A percentile compares a stretch with the other conserved stretches of the same genome.
Conservation (phyloP, 768 basidiomycete species). For the Coprinopsis sp. region DNA sequence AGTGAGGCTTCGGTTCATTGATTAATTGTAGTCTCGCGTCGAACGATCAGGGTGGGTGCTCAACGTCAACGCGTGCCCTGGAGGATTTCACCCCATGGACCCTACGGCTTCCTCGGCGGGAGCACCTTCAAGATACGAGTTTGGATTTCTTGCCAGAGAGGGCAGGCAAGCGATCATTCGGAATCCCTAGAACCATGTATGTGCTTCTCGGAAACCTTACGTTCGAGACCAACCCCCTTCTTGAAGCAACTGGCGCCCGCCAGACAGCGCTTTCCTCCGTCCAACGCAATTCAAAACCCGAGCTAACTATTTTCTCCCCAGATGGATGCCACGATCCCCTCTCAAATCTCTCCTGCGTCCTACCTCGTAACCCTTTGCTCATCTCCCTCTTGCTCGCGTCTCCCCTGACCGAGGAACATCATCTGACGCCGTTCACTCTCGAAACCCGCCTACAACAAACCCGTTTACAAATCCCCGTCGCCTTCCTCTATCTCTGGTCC, state of each 20-base stretch:
- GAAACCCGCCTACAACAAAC: conserved; percentile 51
- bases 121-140: background rate
- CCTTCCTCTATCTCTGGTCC: conserved; percentile 77
- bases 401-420: conserved; percentile 36
- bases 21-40: background rate
- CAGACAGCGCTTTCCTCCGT: no score
- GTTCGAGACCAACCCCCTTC: no score
- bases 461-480: conserved; percentile 72
- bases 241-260: no score
- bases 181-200: no score
- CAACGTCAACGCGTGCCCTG: background rate
- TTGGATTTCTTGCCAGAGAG: background rate
- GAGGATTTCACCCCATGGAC: conserved; percentile 4
- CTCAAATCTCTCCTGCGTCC: background rate
- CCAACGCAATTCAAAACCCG: no score
- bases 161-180: no score
- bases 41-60: background rate
- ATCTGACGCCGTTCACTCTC: conserved; percentile 59
- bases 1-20: conserved; percentile 4
- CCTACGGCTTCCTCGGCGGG: background rate
- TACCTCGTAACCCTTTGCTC: conserved; percentile 17
- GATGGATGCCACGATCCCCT: background rate
- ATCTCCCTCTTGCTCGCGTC: conserved; percentile 17
- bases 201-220: no score
- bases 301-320: background rate